Evolutionary conservation across 139 green algal genomes (phyloP).

Genomic region (Medakamo hakoo): DNA sequence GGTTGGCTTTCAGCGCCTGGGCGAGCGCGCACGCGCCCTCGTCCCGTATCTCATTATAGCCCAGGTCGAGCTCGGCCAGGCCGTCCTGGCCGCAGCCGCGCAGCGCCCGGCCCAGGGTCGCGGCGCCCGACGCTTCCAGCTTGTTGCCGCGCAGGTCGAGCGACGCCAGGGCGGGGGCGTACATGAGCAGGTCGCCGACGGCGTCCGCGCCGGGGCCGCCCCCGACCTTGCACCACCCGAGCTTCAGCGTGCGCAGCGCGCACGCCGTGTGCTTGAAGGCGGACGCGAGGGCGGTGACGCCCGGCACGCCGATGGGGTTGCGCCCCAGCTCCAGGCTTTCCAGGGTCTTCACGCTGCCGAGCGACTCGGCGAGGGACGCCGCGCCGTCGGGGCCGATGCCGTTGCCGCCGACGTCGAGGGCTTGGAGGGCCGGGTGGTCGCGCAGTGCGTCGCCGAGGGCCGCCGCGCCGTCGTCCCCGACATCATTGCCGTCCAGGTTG

Average conservation of each 20-base stretch:
- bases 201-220: constrained; percentile 47
- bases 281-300: constrained; percentile 56
- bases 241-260: constrained; percentile 57
- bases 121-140: constrained; percentile 30
- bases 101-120: constrained; percentile 22
- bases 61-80: constrained; percentile 81
- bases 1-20: constrained; percentile 75
- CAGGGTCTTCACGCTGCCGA: constrained; percentile 38
- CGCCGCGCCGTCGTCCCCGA: constrained; percentile 55
- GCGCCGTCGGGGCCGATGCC: constrained; percentile 69
- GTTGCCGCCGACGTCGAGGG: constrained; percentile 91
- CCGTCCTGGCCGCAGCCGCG: constrained; percentile 55
- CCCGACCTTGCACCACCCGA: constrained; percentile 97
- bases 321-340: constrained; percentile 74
- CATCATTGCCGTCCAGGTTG: constrained; percentile 96
- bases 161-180: constrained; percentile 53
- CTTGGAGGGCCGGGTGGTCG: constrained; percentile 34
- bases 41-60: constrained; percentile 99
- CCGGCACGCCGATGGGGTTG: constrained; percentile 79
- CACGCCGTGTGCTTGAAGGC: constrained; percentile 68
- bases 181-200: constrained; percentile 81
- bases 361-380: constrained; percentile 13
- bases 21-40: constrained; percentile 88
- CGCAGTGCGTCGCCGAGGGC: constrained; percentile 45
- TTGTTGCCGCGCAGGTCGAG: constrained; percentile 87